A percentile compares a stretch with the other conserved stretches of the same genome.
Evolutionary conservation across 306 rosid genomes (phyloP).

Genomic region (Cyclanthera cordifolia): DNA sequence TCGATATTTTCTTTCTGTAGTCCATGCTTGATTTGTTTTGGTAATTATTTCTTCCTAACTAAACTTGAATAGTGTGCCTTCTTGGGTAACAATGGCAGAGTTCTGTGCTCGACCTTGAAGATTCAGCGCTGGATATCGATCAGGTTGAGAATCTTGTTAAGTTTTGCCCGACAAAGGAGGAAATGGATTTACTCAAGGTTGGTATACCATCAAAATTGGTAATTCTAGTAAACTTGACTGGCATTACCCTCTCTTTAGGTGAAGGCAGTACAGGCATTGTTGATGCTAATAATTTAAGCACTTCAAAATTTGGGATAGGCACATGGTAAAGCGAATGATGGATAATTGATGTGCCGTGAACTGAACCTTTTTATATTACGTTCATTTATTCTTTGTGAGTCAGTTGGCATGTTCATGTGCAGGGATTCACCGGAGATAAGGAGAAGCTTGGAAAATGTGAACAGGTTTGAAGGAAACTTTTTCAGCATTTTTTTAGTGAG

Average conservation of each 20-base stretch:
- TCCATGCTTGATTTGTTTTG: too few species aligned
- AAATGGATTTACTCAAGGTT: conserved; percentile 85
- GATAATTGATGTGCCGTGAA: neutral
- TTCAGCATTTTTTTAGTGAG: conserved; percentile 8
- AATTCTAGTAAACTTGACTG: conserved; percentile 18
- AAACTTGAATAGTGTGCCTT: conserved; percentile 4
- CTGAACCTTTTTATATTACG: conserved; percentile 5
- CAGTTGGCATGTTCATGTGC: conserved; percentile 22
- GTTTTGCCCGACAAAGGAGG: conserved; percentile 89
- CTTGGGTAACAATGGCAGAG: conserved; percentile 28
- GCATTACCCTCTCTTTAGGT: too few species aligned
- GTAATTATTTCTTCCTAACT: neutral
- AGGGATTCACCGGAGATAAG: conserved; percentile 77
- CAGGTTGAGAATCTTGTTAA: conserved; percentile 86
- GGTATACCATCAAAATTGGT: conserved; percentile 7
- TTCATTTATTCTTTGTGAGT: conserved; percentile 14
- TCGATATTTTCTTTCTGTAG: too few species aligned
- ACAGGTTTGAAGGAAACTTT: conserved; percentile 45
- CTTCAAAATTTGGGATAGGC: neutral
- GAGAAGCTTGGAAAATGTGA: conserved; percentile 88
- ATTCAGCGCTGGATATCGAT: conserved; percentile 57
- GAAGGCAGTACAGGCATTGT: neutral
- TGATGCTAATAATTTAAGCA: conserved; percentile 5
- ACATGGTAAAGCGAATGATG: neutral
- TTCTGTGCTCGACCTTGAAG: conserved; percentile 74